Percentiles rank a stretch among this genome's conserved stretches.
Conservation (phyloP, 2,329 filamentous ascomycete genomes). For the Cladosporium oxysporum region DNA sequence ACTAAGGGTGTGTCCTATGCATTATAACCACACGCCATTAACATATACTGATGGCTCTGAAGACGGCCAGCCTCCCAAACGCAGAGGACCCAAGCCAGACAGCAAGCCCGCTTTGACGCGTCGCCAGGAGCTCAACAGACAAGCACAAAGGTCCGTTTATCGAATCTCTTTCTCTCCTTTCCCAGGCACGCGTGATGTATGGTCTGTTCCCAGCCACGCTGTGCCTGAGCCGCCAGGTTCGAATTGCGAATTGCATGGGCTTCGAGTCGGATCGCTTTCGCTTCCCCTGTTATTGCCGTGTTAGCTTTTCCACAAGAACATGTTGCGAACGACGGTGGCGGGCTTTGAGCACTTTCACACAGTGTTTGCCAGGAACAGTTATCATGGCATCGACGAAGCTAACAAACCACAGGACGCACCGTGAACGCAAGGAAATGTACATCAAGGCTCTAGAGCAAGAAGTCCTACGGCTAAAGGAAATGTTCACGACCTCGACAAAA, state of each 20-base stretch:
- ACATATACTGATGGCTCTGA: constrained; percentile 18
- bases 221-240: neutral
- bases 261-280: too few relatives aligned
- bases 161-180: neutral
- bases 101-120: constrained; percentile 91
- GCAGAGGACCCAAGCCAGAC: constrained; percentile 92
- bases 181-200: neutral
- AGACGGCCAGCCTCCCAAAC: constrained; percentile 86
- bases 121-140: constrained; percentile 89
- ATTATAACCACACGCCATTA: neutral
- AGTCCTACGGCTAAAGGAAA: constrained; percentile 82
- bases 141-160: constrained; percentile 78
- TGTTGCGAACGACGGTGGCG: neutral
- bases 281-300: neutral
- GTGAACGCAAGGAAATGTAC: constrained; percentile 94
- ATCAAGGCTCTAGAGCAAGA: constrained; percentile 93
- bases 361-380: neutral
- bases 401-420: constrained; percentile 71
- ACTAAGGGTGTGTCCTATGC: constrained; percentile 63
- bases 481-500: constrained; percentile 70
- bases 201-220: neutral
- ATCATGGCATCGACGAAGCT: neutral
- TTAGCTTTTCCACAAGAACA: neutral
- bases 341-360: neutral
- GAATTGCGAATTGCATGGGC: too few relatives aligned